phyloP scores from a whole-genome alignment of 2,329 filamentous ascomycete species.

The Fusarium metavorans region DNA sequence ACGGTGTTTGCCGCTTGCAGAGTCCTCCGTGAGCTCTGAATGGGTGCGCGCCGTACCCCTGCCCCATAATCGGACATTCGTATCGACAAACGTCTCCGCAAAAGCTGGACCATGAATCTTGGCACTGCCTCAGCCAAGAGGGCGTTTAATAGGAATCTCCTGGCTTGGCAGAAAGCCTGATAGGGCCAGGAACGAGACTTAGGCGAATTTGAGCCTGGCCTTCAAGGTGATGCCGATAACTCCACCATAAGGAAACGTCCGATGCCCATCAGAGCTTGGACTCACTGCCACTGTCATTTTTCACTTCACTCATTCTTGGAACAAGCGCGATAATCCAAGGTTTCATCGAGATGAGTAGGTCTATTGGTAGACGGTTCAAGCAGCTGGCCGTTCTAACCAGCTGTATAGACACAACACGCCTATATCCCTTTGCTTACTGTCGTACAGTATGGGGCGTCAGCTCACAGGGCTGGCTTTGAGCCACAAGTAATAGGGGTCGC shows the following conservation, averaged over 20 bases:
- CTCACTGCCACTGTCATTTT: neutral
- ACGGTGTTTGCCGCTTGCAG: neutral
- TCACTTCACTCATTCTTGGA: neutral
- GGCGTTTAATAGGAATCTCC: neutral
- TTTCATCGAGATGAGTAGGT: neutral
- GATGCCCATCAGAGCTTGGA: neutral
- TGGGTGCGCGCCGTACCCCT: neutral
- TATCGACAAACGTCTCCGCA: neutral
- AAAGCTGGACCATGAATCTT: neutral
- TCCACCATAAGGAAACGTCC: neutral
- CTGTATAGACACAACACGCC: neutral
- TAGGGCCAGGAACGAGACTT: neutral
- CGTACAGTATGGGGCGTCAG: neutral
- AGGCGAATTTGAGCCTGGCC: neutral
- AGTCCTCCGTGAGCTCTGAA: neutral
- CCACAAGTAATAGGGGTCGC: neutral
- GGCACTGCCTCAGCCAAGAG: neutral
- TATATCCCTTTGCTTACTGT: neutral
- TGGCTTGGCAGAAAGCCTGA: neutral
- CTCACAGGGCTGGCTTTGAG: neutral
- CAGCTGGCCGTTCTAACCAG: neutral
- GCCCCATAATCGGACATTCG: neutral
- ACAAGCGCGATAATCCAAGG: neutral
- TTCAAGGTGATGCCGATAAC: neutral
- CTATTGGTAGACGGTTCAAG: neutral